phyloP scores from a whole-genome alignment of 371 early-diverging fungal genomes.

The Parasitella parasitica region DNA sequence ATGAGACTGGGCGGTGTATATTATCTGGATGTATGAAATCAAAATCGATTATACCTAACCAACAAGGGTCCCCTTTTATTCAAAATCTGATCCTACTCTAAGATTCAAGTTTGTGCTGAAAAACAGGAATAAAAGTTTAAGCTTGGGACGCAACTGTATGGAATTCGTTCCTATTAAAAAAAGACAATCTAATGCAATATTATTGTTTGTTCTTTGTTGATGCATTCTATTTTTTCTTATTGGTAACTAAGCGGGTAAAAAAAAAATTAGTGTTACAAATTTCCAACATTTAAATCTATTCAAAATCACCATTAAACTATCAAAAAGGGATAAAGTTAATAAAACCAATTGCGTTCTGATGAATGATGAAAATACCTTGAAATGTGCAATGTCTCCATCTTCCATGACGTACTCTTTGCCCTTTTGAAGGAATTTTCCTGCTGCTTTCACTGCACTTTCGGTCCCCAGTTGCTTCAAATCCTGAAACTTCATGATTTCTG shows the following conservation, averaged over 20 bases:
- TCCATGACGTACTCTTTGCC: constrained; percentile 94
- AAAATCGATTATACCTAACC: too few species aligned
- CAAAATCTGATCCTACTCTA: too few species aligned
- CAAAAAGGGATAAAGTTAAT: background rate
- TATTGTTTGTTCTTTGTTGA: background rate
- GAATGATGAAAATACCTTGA: constrained; percentile 51
- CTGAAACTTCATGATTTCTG: constrained; percentile 81
- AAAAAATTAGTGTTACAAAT: background rate
- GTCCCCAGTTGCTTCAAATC: constrained; percentile 65
- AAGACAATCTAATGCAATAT: too few species aligned
- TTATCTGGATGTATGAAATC: too few species aligned
- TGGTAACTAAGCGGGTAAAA: constrained; percentile 7
- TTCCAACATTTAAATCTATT: background rate
- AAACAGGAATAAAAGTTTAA: too few species aligned
- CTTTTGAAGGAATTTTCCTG: constrained; percentile 74
- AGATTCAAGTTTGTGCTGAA: too few species aligned
- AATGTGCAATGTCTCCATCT: constrained; percentile 90
- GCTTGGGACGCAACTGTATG: too few species aligned
- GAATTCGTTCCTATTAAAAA: too few species aligned
- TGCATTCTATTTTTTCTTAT: constrained; percentile 5
- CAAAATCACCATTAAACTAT: constrained; percentile 18
- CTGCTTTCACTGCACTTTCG: constrained; percentile 37
- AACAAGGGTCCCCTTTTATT: too few species aligned
- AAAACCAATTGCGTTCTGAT: background rate
- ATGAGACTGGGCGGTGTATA: too few species aligned